Evolutionary conservation across 1,139 yeast species (phyloP), one percentile per base, ranked within the genome.

Genomic region (Pichia sp.): DNA sequence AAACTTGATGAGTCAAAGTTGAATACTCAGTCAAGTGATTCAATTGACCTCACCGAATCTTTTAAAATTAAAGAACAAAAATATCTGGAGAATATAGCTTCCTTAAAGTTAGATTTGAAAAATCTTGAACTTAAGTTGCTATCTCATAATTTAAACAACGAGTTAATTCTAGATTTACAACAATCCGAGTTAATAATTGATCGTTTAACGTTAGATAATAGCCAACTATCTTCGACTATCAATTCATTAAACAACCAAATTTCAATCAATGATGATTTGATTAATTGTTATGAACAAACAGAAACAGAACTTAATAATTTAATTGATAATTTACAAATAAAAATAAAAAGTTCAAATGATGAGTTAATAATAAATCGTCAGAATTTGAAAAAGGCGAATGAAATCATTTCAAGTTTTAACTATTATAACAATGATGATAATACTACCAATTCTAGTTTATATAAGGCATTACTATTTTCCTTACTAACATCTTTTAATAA

Each of bases 151-250:
- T 14, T 36, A 13, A 33, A 49, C 19, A 33, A 46, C 6, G 22
- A 14, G 5, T 16, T 44, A 5, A 4, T 44, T 4, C 13, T 29
- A 13, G 55, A 53, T 28, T 46, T 51, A 29, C 42, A 27, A 8
- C 25, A 46, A 5, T 53, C 75, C 59, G 80, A 75, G 45, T 60
- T 60, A 34, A 67, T 84, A 52, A 75, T 84, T 30, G 89, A 83
- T 49, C 73, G 70, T 29, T 68, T 86, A 49, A 80, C 85, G 0
- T 67, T 71, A 8, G 76, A 83, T 56, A 86, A 85, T 58, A 69
- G 77, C 16, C 73, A 68, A 25, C 68, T 83, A 27, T 63, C 62
- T 38, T 13, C 29, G 25, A 10, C 45, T 33, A 28, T 69, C 77
- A 54, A 78, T 75, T 54, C 66, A 77, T 11, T 70, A 70, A 11